Base-by-base conservation (phyloP, 352 stramenopile species). In the Globisporangium yorkense region DNA sequence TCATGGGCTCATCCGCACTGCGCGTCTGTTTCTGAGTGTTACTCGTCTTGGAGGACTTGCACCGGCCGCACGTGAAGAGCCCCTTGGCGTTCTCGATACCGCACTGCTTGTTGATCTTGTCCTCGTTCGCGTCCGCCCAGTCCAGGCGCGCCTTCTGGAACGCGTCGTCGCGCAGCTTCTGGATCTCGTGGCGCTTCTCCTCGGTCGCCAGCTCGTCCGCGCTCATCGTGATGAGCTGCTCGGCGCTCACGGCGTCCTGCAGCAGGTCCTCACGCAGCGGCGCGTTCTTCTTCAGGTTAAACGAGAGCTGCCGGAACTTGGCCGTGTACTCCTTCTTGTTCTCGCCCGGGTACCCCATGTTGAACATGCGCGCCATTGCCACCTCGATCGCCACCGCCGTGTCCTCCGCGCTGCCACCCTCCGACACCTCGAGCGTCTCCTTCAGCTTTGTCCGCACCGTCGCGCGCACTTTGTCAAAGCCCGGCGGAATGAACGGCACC, bases 1-100 rank as follows among this genome's bases (percentile, higher is more conserved):
- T 99, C 96, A 99, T 99, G 8, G 96, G 96, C 68, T 99, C 96
- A 94, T 99, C 95, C 24, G 96, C 96, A 81, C 89, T 98, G 63
- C 95, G 89, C 35, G 96, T 99, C 77, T 99, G 96, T 68, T 98
- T 98, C 76, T 98, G 93, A 63, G 91, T 98, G 78, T 97, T 98
- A 59, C 88, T 98, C 33, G 94, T 98, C 70, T 98, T 98, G 54
- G 83, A 89, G 43, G 85, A 97, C 68, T 98, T 98, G 77, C 96
- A 99, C 62, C 91, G 79, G 57, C 90, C 88, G 70, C 96, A 99
- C 60, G 84, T 92, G 63, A 94, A 95, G 41, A 95, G 68, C 12
- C 84, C 84, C 66, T 89, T 89, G 51, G 73, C 76, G 59, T 88
- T 68, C 59, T 82, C 72, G 39, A 93, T 87, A 35, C 88, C 88